Evolutionary conservation across 1,284 basidiomycete species (phyloP).

Genomic region (Austroboletus niveus): DNA sequence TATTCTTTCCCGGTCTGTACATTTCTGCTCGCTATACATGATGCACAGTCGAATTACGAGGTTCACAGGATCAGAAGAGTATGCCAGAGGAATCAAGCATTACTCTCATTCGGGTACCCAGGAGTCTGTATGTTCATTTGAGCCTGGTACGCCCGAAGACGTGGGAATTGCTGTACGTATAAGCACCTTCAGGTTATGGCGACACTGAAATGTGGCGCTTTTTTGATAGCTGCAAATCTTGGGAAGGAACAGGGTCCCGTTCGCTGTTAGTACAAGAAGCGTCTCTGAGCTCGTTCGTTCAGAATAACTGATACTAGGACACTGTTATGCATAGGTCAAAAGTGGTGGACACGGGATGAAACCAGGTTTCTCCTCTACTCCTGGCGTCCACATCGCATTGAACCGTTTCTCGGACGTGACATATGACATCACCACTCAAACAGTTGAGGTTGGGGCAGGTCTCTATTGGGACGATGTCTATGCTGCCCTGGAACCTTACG

Average conservation of each 20-base stretch:
- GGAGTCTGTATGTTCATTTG: background rate
- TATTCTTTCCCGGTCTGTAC: too few relatives aligned
- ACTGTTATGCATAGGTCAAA: conserved; percentile 39
- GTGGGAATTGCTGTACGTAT: background rate
- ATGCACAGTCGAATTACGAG: too few relatives aligned
- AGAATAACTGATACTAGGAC: too few relatives aligned
- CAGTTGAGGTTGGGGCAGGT: conserved; percentile 37
- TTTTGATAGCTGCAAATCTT: background rate
- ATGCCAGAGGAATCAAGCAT: too few relatives aligned
- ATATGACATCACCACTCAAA: conserved; percentile 35
- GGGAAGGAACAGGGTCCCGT: too few relatives aligned
- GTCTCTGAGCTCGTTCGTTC: too few relatives aligned
- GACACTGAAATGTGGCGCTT: background rate
- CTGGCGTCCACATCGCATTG: conserved; percentile 27
- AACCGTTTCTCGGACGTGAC: conserved; percentile 14
- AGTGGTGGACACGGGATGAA: conserved; percentile 47
- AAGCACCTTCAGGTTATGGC: background rate
- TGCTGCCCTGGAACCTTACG: conserved; percentile 43
- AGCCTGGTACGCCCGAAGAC: background rate
- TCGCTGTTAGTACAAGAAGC: too few relatives aligned
- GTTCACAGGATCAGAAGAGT: too few relatives aligned
- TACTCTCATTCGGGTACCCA: background rate
- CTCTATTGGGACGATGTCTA: conserved; percentile 43
- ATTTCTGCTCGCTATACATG: too few relatives aligned
- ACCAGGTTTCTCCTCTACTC: conserved; percentile 36